Evolutionary conservation across 345 rosid species (phyloP), one percentile per base, ranked within the genome.

Genomic region (Abelmoschus esculentus): DNA sequence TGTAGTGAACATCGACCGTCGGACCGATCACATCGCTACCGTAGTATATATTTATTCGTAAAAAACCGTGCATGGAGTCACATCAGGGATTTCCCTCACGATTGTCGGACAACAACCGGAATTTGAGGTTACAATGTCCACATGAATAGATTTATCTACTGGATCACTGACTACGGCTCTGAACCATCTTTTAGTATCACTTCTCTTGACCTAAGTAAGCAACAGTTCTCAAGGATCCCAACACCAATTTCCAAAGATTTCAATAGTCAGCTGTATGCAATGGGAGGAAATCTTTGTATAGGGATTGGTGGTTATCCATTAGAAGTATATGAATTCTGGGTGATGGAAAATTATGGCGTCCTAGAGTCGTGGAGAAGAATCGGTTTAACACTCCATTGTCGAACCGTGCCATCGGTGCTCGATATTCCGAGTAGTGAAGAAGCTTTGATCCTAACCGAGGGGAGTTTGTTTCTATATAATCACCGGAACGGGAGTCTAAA

Each of bases 341-440:
- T 19, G 4, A 55, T 55, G 59, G 59, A 9, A 55, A 44, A 3
- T 14, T 44, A 44, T 44, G 49, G 49, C 14, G 3, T 10, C 3
- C 3, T 2, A 9, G 29, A 55, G 6, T 55, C 29, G 19, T 19
- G 59, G 31, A 55, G 19, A 55, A 7, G 28, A 18, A 55, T 55
- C 29, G 1, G 14, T 17, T 54, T 55, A 19, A 3, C 14, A 12
- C 8, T 10, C 2, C 0, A 1, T 19, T 8, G 11, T 19, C 2
- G 0, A 8, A 0, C 0, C 4, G 1, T 3, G 5, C 12, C 28
- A 5, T 8, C 1, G 1, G 6, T 13, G 2, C 3, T 56, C 2
- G 5, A 56, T 9, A 10, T 56, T 22, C 15, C 32, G 26, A 22
- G 1, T 32, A 22, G 6, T 32, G 32, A 22, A 19, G 60, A 22